Evolutionary conservation across 2,329 filamentous ascomycete species (phyloP).

Genomic region (Calonectria honghensis): DNA sequence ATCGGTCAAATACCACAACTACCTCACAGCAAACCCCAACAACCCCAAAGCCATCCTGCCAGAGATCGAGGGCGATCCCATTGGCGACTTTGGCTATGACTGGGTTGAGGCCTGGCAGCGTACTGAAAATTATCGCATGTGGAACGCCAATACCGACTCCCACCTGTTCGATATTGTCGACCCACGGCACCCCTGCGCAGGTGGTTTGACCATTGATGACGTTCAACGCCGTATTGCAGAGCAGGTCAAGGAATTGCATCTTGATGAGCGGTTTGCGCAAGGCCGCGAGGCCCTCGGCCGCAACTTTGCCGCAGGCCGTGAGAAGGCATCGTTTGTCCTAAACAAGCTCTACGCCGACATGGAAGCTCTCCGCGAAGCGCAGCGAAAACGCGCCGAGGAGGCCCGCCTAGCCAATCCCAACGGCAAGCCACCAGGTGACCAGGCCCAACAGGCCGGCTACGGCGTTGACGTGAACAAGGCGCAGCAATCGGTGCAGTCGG

Average conservation of each 20-base stretch:
- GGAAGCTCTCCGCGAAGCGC: conserved; percentile 75
- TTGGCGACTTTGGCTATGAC: conserved; percentile 86
- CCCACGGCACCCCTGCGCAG: conserved; percentile 93
- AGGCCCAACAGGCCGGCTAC: conserved; percentile 43
- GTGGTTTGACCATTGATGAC: conserved; percentile 94
- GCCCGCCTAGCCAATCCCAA: conserved; percentile 51
- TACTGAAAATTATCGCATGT: conserved; percentile 94
- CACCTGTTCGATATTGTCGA: conserved; percentile 96
- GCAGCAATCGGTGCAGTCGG: conserved; percentile 68
- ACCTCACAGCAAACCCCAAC: conserved; percentile 80
- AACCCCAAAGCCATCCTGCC: conserved; percentile 79
- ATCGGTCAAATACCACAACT: conserved; percentile 90
- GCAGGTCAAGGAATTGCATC: conserved; percentile 93
- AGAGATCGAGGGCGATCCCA: conserved; percentile 87
- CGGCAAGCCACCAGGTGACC: conserved; percentile 31
- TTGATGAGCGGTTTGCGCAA: conserved; percentile 91
- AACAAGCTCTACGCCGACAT: conserved; percentile 94
- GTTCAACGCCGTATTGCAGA: conserved; percentile 92
- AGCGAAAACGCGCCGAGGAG: conserved; percentile 65
- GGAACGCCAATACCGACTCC: conserved; percentile 86
- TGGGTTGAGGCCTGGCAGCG: conserved; percentile 92
- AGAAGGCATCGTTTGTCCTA: conserved; percentile 91
- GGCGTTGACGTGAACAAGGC: conserved; percentile 62
- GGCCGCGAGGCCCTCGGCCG: conserved; percentile 91
- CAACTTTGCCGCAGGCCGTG: conserved; percentile 89